Base-by-base conservation (phyloP, 2,329 filamentous ascomycete species). In the Trichoderma pleuroti region DNA sequence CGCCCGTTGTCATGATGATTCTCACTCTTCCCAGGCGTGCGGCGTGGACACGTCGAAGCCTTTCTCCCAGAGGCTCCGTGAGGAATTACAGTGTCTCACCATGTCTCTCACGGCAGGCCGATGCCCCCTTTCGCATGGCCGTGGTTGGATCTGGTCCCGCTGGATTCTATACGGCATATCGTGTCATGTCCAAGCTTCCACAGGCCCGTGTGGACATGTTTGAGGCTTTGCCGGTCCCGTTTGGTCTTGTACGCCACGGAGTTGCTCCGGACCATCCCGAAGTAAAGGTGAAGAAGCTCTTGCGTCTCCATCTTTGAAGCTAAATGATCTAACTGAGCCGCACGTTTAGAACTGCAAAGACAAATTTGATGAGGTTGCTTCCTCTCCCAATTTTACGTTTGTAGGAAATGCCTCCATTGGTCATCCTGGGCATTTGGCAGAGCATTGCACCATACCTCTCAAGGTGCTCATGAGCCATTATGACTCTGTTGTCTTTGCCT, bases 181-280 rank as follows among this genome's bases (percentile, higher is more conserved):
- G 94, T 71, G 86, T 97, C 69, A 91, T 98, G 86, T 87, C 88
- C 68, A 93, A 90, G 76, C 86, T 96, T 46, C 85, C 90, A 26
- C 84, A 90, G 78, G 90, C 91, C 0, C 86, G 88, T 64, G 87
- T 99, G 26, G 95, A 98, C 81, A 98, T 99, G 95, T 99, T 97
- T 78, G 96, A 99, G 82, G 90, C 93, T 32, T 83, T 98, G 49
- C 96, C 96, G 0, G 94, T 97, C 5, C 96, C 96, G 0, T 99
- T 93, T 78, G 96, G 96, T 1, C 86, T 99, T 69, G 94, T 97
- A 63, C 87, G 96, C 69, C 97, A 96, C 78, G 96, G 96, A 10
- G 96, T 99, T 71, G 97, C 96, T n/a, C 96, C 96, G 6, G 96
- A 99, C 79, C 96, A 99, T 81, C 95, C 96, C 0, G 95, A 99